Percentiles rank a stretch among this genome's conserved stretches.
Conservation (phyloP, 495 filamentous ascomycete species). For the Penicillium fimorum region DNA sequence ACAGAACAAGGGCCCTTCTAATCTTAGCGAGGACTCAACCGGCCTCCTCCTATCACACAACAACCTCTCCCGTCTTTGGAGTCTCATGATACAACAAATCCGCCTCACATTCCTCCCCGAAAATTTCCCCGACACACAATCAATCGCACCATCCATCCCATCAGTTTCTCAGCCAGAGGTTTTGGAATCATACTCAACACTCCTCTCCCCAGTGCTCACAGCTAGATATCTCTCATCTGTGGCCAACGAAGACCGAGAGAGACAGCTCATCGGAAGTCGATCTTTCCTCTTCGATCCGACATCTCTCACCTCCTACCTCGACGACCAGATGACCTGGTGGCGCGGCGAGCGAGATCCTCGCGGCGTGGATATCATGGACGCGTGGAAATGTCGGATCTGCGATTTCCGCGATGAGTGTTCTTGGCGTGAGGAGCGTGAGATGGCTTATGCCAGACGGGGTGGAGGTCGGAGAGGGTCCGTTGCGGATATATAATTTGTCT, state of each 20-base stretch:
- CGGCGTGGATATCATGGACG: constrained; percentile 87
- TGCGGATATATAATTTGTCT: constrained; percentile 15
- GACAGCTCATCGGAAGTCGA: constrained; percentile 60
- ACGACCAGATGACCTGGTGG: constrained; percentile 81
- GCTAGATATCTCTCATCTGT: constrained; percentile 44
- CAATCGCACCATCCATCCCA: constrained; percentile 42
- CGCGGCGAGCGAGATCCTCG: constrained; percentile 68
- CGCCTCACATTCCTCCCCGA: constrained; percentile 56
- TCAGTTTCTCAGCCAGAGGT: constrained; percentile 56
- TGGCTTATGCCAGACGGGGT: constrained; percentile 38
- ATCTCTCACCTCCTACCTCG: constrained; percentile 61
- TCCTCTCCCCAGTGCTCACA: constrained; percentile 47
- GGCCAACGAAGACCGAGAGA: constrained; percentile 29
- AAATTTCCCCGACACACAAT: constrained; percentile 14
- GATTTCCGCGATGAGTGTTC: constrained; percentile 61
- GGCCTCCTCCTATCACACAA: constrained; percentile 58
- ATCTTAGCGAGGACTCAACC: constrained; percentile 49
- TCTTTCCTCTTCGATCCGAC: constrained; percentile 67
- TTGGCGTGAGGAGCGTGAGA: constrained; percentile 60
- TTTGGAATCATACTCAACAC: constrained; percentile 51
- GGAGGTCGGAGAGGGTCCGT: constrained; percentile 16
- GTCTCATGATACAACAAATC: constrained; percentile 64
- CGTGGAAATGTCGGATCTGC: constrained; percentile 79
- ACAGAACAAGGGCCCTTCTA: constrained; percentile 25
- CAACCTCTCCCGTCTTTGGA: constrained; percentile 62